Evolutionary conservation across 2,329 filamentous ascomycete species (phyloP).

Genomic region (Fusarium brevicatenulatum): DNA sequence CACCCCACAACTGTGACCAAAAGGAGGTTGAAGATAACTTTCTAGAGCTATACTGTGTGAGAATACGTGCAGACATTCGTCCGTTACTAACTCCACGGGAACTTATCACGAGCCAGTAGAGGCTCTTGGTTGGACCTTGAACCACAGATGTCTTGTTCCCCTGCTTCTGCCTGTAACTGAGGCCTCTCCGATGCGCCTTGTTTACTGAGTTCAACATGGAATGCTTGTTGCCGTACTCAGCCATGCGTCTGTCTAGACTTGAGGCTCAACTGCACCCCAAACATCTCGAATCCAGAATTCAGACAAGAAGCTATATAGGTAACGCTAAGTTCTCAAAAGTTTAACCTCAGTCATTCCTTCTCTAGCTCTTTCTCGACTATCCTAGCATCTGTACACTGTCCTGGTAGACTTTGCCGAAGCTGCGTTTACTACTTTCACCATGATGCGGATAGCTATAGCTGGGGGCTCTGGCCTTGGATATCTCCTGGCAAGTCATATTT

Average conservation of each 20-base stretch:
- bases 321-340: slow-evolving; percentile 11
- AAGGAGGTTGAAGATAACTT: neutral
- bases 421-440: slow-evolving; percentile 33
- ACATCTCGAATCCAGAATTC: slow-evolving; percentile 10
- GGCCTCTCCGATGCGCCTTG: slow-evolving; percentile 13
- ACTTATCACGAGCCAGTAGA: slow-evolving; percentile 26
- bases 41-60: slow-evolving; percentile 7
- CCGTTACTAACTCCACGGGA: slow-evolving; percentile 28
- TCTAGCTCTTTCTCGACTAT: neutral
- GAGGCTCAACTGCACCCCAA: slow-evolving; percentile 33
- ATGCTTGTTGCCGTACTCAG: neutral
- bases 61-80: slow-evolving; percentile 29
- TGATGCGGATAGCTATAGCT: slow-evolving; percentile 62
- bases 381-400: neutral
- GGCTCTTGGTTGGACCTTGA: slow-evolving; percentile 19
- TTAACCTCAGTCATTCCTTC: slow-evolving; percentile 26
- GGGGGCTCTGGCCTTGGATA: slow-evolving; percentile 58
- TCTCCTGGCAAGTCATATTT: slow-evolving; percentile 64
- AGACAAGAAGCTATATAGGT: slow-evolving; percentile 36
- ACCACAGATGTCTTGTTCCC: slow-evolving; percentile 21
- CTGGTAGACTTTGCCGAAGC: neutral
- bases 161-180: slow-evolving; percentile 41
- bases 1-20: slow-evolving; percentile 17
- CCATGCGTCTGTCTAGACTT: slow-evolving; percentile 15
- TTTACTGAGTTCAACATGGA: slow-evolving; percentile 17